Conservation (phyloP, 2,329 filamentous ascomycete genomes). For the Fusarium protoensiforme region DNA sequence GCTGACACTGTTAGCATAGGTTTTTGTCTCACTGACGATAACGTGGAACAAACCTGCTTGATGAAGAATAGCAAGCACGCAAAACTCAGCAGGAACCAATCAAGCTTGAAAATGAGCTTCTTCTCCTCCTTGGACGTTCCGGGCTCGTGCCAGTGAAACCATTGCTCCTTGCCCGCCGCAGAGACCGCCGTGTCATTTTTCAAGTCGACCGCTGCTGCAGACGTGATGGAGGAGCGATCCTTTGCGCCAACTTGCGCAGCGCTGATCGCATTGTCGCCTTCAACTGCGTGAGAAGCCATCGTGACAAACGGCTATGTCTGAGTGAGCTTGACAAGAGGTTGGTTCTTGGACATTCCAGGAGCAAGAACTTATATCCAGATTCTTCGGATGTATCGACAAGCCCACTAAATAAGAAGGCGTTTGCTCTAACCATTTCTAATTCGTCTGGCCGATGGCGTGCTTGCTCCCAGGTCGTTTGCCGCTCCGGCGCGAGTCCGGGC, state of each 20-base stretch:
- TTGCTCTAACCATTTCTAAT: slow-evolving; percentile 1
- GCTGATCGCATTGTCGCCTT: background rate
- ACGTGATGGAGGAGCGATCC: background rate
- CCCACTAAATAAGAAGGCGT: background rate
- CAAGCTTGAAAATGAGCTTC: slow-evolving; percentile 60
- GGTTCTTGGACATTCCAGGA: background rate
- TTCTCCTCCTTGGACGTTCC: slow-evolving; percentile 55
- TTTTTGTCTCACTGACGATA: background rate
- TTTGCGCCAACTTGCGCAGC: background rate
- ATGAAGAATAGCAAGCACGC: slow-evolving; percentile 59
- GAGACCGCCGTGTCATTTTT: background rate
- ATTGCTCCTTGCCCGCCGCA: slow-evolving; percentile 14
- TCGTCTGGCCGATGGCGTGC: slow-evolving; percentile 12
- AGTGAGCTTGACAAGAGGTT: background rate
- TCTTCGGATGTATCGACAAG: background rate
- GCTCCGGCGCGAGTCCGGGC: background rate
- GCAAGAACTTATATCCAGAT: background rate
- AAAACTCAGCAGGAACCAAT: slow-evolving; percentile 55
- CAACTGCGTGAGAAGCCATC: background rate
- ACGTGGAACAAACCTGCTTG: slow-evolving; percentile 45
- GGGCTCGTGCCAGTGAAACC: slow-evolving; percentile 57
- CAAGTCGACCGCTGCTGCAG: background rate
- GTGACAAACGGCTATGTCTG: background rate
- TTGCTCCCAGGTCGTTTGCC: background rate
- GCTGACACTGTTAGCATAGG: slow-evolving; percentile 28